Evolutionary conservation across 306 rosid genomes (phyloP), one percentile per base, ranked within the genome.

Genomic region (Fagus crenata): DNA sequence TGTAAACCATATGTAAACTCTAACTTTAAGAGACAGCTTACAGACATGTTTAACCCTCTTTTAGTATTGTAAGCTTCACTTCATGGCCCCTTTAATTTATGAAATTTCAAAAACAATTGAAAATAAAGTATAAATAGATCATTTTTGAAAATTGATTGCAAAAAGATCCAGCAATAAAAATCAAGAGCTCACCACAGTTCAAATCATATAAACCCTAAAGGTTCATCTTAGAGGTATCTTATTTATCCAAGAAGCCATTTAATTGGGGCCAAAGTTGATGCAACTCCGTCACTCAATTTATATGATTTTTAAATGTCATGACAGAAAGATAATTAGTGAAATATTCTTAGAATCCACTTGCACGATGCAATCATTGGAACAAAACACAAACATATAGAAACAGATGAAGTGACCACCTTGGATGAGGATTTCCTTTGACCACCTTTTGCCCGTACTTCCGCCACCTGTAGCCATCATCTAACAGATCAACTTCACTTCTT

Each of bases 361-460:
- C 60, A 63, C 55, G 65, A 68, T 39, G 59, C 81, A 53, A 71
- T 49, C 53, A 36, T 14, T 4, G 68, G 28, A 67, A 84, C 36
- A 53, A 68, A 40, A 76, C 37, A 76, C 31, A 51, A 54, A 41
- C 46, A 35, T 80, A 80, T 4, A 61, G 55, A 68, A 71, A 69
- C 75, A 49, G 67, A 75, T 32, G 31, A 77, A 76, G 71, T 59
- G n/a, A 42, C 67, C 82, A 96, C 99, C 99, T 96, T 39, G 99
- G 99, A 81, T 96, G 90, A 85, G 98, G 97, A 79, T 96, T 96
- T 78, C 99, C 99, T 84, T 96, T 96, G 46, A 96, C 99, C 77
- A 96, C 95, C 85, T 96, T 96, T 79, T 96, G 99, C 37, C 99
- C 99, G 71, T 92, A 96, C 85, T 95, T 95, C 77, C 98, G 89